Evolutionary conservation across 805 yeast species (phyloP).

Genomic region (Kazachstania taianensis): DNA sequence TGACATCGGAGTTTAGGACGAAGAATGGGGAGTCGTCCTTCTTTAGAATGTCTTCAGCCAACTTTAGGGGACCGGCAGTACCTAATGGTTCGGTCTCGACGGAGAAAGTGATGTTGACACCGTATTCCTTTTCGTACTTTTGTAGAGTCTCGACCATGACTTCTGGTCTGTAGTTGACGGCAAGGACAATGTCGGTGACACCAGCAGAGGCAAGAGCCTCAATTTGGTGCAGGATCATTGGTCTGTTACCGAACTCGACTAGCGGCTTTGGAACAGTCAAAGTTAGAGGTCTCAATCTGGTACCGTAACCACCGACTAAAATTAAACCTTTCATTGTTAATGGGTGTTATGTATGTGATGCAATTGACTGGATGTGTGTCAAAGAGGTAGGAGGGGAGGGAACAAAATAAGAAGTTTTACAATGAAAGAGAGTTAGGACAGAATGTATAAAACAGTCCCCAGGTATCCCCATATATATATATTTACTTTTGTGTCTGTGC

Average conservation of each 20-base stretch:
- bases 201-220: constrained; percentile 98
- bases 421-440: not conserved
- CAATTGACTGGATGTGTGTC: constrained; percentile 7
- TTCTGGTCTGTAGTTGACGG: constrained; percentile 99
- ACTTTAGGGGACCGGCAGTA: constrained; percentile 97
- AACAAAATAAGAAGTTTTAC: constrained; percentile 2
- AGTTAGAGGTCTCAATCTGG: constrained; percentile 98
- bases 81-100: constrained; percentile 99
- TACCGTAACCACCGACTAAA: constrained; percentile 99
- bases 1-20: constrained; percentile 95
- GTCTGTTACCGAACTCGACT: constrained; percentile 97
- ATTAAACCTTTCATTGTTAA: constrained; percentile 85
- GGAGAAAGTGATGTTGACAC: constrained; percentile 90
- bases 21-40: constrained; percentile 96
- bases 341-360: constrained; percentile 1
- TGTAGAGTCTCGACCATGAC: constrained; percentile 93
- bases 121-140: constrained; percentile 90
- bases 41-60: constrained; percentile 86
- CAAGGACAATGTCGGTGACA: constrained; percentile 95
- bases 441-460: not conserved
- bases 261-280: constrained; percentile 91
- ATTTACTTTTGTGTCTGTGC: constrained; percentile 4
- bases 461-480: constrained; percentile 1
- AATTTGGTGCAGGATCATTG: constrained; percentile 97
- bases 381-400: constrained; percentile 8